Base-by-base conservation (phyloP, 164 flowering plant species). In the Nymphaea thermarum region DNA sequence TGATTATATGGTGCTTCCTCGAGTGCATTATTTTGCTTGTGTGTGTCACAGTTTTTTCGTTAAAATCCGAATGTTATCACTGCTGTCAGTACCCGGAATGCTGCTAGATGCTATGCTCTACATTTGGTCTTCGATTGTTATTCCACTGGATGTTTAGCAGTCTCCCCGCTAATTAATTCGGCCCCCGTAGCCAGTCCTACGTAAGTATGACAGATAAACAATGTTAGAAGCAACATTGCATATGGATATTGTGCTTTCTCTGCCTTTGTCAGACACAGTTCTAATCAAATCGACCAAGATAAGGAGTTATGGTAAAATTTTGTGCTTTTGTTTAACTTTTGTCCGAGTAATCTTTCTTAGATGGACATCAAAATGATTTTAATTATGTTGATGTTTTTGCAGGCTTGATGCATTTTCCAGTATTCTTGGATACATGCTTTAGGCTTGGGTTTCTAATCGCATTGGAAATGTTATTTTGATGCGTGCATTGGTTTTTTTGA, bases 371-470 rank as follows among this genome's bases (percentile, higher is more conserved):
- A 47, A 77, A 72, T 68, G 60, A 42, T 81, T 75, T 82, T 81
- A 80, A 85, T 80, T 16, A 62, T 75, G 17, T 76, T 78, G 75
- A 79, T 80, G 76, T 84, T 83, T 83, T 87, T 86, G 86, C 91
- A 85, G 91, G 88, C 80, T 80, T 75, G 57, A 8, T 51, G 57
- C 57, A 51, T 51, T 51, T 51, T 71, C 42, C 74, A 81, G 75
- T 72, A 81, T 72, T 82, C 68, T 75, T 77, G 80, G 86, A 73
- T 73, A 64, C 83, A 68, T 82, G 78, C 71, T 81, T 83, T 51
- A 51, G 57, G 14, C 57, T 51, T 51, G 77, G 85, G 79, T 78
- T 80, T 73, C 75, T 51, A 71, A 82, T 75, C 69, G 84, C 81
- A 76, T 71, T 79, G 80, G 68, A 73, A 70, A 67, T 74, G 71